Conservation (phyloP, 805 yeast species). For the Candida pseudoglaebosa region DNA sequence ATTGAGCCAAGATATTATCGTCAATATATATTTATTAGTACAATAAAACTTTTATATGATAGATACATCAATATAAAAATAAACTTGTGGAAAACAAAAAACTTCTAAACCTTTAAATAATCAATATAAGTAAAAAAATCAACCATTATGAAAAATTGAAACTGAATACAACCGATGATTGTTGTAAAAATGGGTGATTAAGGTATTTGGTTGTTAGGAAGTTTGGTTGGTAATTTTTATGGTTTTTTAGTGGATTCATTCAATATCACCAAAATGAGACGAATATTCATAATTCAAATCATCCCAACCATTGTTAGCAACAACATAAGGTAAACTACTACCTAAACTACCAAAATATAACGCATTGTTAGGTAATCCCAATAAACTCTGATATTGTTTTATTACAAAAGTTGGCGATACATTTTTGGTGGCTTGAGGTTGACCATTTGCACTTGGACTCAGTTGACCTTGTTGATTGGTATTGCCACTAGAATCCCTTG, state of each 20-base stretch:
- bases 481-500: slow-evolving; percentile 9
- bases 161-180: too few species aligned
- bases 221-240: too few species aligned
- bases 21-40: too few species aligned
- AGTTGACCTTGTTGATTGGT: background rate
- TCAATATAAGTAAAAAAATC: too few species aligned
- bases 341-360: slow-evolving; percentile 43
- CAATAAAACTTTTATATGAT: too few species aligned
- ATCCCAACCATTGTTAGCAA: slow-evolving; percentile 45
- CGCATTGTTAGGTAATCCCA: slow-evolving; percentile 50
- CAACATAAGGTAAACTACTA: slow-evolving; percentile 52
- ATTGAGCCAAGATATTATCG: too few species aligned
- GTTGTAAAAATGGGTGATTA: background rate
- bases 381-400: slow-evolving; percentile 50
- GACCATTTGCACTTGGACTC: background rate
- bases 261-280: slow-evolving; percentile 11
- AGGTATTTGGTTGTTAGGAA: too few species aligned
- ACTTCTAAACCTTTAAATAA: too few species aligned
- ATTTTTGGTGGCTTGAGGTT: slow-evolving; percentile 23
- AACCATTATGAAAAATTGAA: too few species aligned
- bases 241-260: slow-evolving; percentile 7
- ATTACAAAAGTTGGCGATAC: slow-evolving; percentile 52
- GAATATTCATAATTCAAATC: slow-evolving; percentile 17
- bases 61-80: too few species aligned
- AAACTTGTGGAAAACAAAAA: too few species aligned